Evolutionary conservation across 805 yeast genomes (phyloP), one percentile per base, ranked within the genome.

Genomic region (Saccharomycopsis fibuligera): DNA sequence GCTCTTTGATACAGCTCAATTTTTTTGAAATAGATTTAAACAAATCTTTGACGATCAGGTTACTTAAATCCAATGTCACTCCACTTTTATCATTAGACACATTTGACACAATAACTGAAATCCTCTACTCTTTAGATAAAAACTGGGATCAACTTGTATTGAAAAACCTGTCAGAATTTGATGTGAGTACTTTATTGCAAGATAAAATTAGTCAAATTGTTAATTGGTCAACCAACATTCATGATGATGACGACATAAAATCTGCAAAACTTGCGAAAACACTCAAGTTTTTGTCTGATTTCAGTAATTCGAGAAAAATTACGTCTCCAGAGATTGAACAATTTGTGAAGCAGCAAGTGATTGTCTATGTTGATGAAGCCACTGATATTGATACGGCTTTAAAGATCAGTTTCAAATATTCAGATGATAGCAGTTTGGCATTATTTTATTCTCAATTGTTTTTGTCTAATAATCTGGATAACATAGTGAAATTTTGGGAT

Each of bases 361-460:
- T 38, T 38, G 22, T 38, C 12, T 24, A n/a, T 22, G 19, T 12
- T 38, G 14, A 12, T 2, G 31, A 23, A 24, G 14, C 30, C 9
- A n/a, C 31, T 14, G 14, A 38, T 6, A 14, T 3, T 3, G 17
- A 38, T 14, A 23, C n/a, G 2, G 9, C 19, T 16, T 27, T 41
- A 19, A 41, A 41, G 17, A 29, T 41, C 23, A 25, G 44, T 29
- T 42, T 42, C 38, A 42, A 42, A 22, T 42, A 22, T 23, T 10
- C 30, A 4, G 9, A 22, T 22, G 17, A 19, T 17, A 29, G 21
- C 10, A 42, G 29, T 3, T 42, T 42, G 31, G 21, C 45, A 30
- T n/a, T 42, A 6, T 21, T 42, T 2, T 42, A 42, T 17, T 29
- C 31, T 29, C 31, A 29, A 9, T 12, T n/a, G n/a, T n/a, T n/a